phyloP scores from a whole-genome alignment of 495 filamentous ascomycete genomes.

The Trichoderma asperelloides region DNA sequence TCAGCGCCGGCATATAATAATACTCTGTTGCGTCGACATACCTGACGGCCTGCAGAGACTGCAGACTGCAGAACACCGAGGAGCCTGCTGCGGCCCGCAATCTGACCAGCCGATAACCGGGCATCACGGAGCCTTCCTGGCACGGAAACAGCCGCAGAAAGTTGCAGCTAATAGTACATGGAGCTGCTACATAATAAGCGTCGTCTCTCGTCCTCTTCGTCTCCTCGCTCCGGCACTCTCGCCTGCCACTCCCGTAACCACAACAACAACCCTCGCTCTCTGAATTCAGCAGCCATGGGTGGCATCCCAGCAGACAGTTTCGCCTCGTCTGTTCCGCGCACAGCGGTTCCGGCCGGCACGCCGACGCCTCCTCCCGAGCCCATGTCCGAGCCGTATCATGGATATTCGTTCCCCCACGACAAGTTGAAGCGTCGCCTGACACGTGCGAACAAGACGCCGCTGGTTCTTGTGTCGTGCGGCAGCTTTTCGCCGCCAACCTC shows the following conservation, averaged over 20 bases:
- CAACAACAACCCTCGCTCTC: neutral
- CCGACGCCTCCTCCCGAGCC: slow-evolving; percentile 4
- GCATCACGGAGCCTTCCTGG: slow-evolving; percentile 1
- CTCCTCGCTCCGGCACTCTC: neutral
- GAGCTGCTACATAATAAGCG: neutral
- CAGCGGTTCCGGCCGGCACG: neutral
- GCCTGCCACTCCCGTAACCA: neutral
- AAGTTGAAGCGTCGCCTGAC: slow-evolving; percentile 61
- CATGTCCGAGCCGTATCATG: slow-evolving; percentile 1
- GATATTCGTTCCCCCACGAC: slow-evolving; percentile 63
- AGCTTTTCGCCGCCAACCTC: slow-evolving; percentile 52
- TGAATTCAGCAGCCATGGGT: neutral
- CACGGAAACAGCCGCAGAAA: neutral
- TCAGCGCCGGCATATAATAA: neutral
- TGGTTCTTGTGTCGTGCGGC: slow-evolving; percentile 83
- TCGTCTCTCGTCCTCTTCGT: neutral
- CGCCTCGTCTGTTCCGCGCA: neutral
- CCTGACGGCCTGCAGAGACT: neutral
- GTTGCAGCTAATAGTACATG: neutral
- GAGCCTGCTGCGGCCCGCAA: neutral
- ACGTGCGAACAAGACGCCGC: slow-evolving; percentile 60
- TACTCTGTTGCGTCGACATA: neutral
- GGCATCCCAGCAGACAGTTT: neutral
- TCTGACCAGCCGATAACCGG: neutral
- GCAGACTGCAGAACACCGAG: too few species aligned